Conservation (phyloP, 2,329 filamentous ascomycete species). For the Ophiocordyceps unilateralis region DNA sequence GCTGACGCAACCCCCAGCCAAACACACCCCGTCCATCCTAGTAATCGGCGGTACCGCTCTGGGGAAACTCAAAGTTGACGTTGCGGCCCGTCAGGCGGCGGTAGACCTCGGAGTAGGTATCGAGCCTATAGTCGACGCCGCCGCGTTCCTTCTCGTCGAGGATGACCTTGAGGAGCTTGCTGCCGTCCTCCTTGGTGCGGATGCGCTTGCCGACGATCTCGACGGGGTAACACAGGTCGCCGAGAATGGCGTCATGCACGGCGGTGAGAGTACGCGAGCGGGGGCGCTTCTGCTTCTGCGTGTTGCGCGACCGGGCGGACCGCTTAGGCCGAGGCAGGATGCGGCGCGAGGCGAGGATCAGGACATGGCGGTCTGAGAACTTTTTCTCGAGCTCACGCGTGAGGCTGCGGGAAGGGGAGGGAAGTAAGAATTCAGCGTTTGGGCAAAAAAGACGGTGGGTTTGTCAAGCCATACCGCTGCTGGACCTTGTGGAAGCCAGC, state of each 20-base stretch:
- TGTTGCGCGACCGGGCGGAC: slow-evolving; percentile 89
- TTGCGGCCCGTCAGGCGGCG: slow-evolving; percentile 89
- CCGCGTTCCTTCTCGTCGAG: slow-evolving; percentile 99
- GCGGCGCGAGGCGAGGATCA: slow-evolving; percentile 97
- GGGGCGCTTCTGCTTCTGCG: slow-evolving; percentile 96
- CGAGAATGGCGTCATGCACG: slow-evolving; percentile 96
- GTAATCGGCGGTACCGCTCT: slow-evolving; percentile 63
- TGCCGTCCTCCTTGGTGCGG: slow-evolving; percentile 96
- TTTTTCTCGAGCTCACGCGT: slow-evolving; percentile 99
- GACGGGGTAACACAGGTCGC: slow-evolving; percentile 97
- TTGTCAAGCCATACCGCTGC: slow-evolving; percentile 65
- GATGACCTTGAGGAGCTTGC: slow-evolving; percentile 97
- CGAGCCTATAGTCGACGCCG: slow-evolving; percentile 97
- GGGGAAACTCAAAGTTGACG: slow-evolving; percentile 97
- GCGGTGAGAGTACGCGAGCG: slow-evolving; percentile 95
- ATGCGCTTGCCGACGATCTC: slow-evolving; percentile 99
- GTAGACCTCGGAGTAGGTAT: slow-evolving; percentile 99
- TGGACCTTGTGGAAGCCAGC: slow-evolving; percentile 98
- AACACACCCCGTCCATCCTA: slow-evolving; percentile 30
- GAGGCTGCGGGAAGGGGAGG: slow-evolving; percentile 40
- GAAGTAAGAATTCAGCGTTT: neutral
- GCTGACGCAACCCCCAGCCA: slow-evolving; percentile 2
- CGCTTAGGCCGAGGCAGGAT: slow-evolving; percentile 98
- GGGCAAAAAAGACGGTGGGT: neutral
- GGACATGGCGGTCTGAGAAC: slow-evolving; percentile 99